A percentile compares a stretch with the other conserved stretches of the same genome.
phyloP scores from a whole-genome alignment of 805 yeast species.

The Wickerhamomyces alni region DNA sequence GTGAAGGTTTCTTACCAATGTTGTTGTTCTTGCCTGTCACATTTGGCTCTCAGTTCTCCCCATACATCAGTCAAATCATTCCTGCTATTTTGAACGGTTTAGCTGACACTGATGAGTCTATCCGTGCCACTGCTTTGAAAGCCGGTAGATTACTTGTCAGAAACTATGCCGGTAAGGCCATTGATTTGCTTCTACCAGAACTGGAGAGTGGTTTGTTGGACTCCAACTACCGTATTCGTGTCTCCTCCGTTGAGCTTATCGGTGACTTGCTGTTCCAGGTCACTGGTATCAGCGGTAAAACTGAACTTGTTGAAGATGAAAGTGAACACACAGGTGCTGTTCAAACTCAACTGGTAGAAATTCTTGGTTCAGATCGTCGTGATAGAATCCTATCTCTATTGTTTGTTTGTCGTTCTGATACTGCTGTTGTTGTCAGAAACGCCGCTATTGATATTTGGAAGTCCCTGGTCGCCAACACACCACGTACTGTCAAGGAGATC shows the following conservation, averaged over 20 bases:
- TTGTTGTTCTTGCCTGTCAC: conserved; percentile 88
- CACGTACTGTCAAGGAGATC: conserved; percentile 88
- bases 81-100: conserved; percentile 90
- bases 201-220: conserved; percentile 86
- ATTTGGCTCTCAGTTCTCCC: conserved; percentile 87
- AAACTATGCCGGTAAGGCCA: conserved; percentile 88
- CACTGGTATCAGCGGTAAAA: conserved; percentile 80
- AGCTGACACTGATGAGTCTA: conserved; percentile 83
- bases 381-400: conserved; percentile 80
- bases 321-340: conserved; percentile 43
- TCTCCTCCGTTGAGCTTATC: conserved; percentile 89
- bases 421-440: conserved; percentile 77
- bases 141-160: conserved; percentile 90
- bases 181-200: conserved; percentile 90
- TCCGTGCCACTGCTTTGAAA: conserved; percentile 83
- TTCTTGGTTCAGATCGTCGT: conserved; percentile 83
- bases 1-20: conserved; percentile 91
- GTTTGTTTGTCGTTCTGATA: conserved; percentile 91
- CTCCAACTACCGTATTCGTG: conserved; percentile 75
- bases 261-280: conserved; percentile 94
- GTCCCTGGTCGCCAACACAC: conserved; percentile 92
- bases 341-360: conserved; percentile 60
- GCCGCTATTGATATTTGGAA: conserved; percentile 96
- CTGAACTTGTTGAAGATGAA: conserved; percentile 57
- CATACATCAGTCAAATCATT: conserved; percentile 77